A percentile compares a stretch with the other conserved stretches of the same genome.
Evolutionary conservation across 441 rosid species (phyloP).

Genomic region (Aleurites moluccanus): DNA sequence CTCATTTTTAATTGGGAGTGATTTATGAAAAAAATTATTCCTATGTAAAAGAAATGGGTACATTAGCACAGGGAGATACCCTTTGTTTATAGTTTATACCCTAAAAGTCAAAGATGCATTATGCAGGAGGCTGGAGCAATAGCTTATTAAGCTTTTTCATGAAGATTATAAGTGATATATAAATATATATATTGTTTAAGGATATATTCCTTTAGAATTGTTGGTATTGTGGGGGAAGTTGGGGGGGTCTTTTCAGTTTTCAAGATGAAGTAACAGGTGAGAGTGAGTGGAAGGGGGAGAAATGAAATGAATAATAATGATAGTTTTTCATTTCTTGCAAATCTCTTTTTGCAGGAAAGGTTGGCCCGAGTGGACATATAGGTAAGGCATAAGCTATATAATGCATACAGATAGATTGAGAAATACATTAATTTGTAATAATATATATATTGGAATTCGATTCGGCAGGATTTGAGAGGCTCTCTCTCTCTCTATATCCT

Average conservation of each 20-base stretch:
- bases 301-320: not conserved
- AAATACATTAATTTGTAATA: no score
- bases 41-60: no score
- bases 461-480: conserved; percentile 48
- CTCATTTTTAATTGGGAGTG: no score
- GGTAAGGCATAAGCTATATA: no score
- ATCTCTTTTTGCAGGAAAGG: conserved; percentile 19
- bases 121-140: not conserved
- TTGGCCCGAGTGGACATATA: conserved; percentile 17
- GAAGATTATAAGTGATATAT: not conserved
- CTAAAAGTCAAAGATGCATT: not conserved
- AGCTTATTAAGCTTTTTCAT: not conserved
- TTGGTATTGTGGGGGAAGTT: conserved; percentile 57
- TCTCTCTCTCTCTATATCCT: not conserved
- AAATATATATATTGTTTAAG: no score
- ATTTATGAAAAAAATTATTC: no score
- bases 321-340: conserved; percentile 14
- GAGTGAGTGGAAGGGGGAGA: conserved; percentile 32
- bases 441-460: conserved; percentile 34
- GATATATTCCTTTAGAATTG: conserved; percentile 3
- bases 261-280: conserved; percentile 28
- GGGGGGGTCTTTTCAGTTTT: conserved; percentile 46
- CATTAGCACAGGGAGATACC: no score
- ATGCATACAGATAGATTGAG: no score
- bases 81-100: no score